Conservation (phyloP, 139 green algal genomes). For the Ostreobium quekettii region DNA sequence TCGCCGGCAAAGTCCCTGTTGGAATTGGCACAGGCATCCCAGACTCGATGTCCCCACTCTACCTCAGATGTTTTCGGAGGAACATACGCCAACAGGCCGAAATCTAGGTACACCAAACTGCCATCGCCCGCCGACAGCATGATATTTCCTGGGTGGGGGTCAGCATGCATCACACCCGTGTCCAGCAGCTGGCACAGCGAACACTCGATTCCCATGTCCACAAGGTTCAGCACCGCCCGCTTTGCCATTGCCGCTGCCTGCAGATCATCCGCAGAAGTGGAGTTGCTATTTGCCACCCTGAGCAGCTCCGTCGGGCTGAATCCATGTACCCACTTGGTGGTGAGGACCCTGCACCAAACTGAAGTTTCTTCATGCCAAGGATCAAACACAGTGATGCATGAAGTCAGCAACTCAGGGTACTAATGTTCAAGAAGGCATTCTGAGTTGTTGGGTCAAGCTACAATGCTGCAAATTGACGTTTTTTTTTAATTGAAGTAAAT, state of each 20-base stretch:
- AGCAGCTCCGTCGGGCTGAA: slow-evolving; percentile 12
- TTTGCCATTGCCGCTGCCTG: no score
- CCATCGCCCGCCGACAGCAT: slow-evolving; percentile 26
- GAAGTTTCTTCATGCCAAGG: no score
- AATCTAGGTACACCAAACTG: slow-evolving; percentile 41
- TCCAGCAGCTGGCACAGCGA: slow-evolving; percentile 41
- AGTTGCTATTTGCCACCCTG: neutral
- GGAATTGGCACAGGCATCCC: no score
- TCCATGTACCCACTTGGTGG: slow-evolving; percentile 35
- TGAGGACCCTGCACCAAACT: slow-evolving; percentile 25
- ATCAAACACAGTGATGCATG: no score
- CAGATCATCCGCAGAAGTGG: neutral
- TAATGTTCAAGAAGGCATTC: no score
- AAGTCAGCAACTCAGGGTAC: no score
- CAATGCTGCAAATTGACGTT: no score
- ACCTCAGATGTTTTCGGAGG: slow-evolving; percentile 22
- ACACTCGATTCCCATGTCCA: slow-evolving; percentile 33
- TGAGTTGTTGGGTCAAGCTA: no score
- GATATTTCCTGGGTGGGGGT: slow-evolving; percentile 52
- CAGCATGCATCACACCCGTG: slow-evolving; percentile 44
- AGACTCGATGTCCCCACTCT: no score
- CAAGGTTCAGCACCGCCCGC: slow-evolving; percentile 22
- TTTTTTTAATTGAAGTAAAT: no score
- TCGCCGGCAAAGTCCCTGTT: no score
- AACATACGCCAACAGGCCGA: slow-evolving; percentile 46